Evolutionary conservation across 176 grass and related monocot genomes (phyloP), one percentile per base, ranked within the genome.

Genomic region (Elaeis guineensis): DNA sequence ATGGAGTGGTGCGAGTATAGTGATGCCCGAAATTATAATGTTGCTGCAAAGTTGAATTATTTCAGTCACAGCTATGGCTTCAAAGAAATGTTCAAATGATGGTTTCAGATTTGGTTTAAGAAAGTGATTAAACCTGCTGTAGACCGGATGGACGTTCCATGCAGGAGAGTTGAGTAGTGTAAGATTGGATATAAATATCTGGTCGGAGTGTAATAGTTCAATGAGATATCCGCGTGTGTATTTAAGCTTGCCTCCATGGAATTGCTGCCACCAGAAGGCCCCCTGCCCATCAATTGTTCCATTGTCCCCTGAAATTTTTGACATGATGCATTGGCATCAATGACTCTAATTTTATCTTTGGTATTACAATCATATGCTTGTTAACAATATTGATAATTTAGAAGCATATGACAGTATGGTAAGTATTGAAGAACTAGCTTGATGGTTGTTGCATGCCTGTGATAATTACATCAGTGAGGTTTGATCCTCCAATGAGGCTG

Each of bases 101-200:
- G 35, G 11, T 44, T 44, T 44, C 35, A 14, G 35, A 44, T 12
- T 44, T 44, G 35, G 35, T 44, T 44, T 44, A 44, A 44, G 9
- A 12, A 44, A 44, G 35, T 44, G 35, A 44, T 44, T 2, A 44
- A 44, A 83, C 80, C 80, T 83, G 87, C 93, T 92, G 66, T 98
- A 98, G 7, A 98, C 81, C 0, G 93, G 87, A 57, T 98, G 93
- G 69, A 98, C 80, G 83, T 98, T 89, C 87, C 87, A 98, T 9
- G 87, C 78, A 1, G 93, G 93, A 24, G 87, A 98, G 67, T 92
- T 89, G 25, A 92, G 18, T 49, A 98, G 66, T 6, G 93, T 98
- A 6, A 98, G 16, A 73, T 98, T 98, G 30, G 93, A 85, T 59
- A 98, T 98, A 59, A 81, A 74, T 62, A 98, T 76, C 23, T 50